Percentiles rank a stretch among this genome's conserved stretches.
Evolutionary conservation across 1,139 yeast genomes (phyloP).

Genomic region (Pichiaceae sp.): DNA sequence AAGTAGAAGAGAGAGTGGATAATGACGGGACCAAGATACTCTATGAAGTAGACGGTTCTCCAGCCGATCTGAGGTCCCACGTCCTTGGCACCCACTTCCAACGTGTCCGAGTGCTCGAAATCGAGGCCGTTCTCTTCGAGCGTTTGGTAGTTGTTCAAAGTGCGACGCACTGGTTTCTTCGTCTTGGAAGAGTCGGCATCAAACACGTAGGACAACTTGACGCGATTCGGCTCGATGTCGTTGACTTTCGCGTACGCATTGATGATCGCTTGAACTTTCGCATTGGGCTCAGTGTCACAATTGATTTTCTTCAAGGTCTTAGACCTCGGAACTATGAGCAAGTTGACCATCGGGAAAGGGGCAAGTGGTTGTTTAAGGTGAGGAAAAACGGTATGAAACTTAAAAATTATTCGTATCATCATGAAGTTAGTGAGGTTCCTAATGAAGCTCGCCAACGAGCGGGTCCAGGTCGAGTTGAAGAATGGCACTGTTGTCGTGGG

Average conservation of each 20-base stretch:
- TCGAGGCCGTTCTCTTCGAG: conserved; percentile 28
- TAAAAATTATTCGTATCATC: background rate
- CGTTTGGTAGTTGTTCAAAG: conserved; percentile 26
- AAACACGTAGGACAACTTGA: conserved; percentile 25
- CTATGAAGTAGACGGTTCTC: conserved; percentile 80
- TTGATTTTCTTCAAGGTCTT: conserved; percentile 22
- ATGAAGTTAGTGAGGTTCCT: conserved; percentile 66
- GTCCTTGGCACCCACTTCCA: conserved; percentile 59
- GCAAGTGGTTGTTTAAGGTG: background rate
- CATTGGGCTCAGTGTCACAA: conserved; percentile 26
- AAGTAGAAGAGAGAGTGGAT: conserved; percentile 67
- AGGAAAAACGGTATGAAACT: background rate
- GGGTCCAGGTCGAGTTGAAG: conserved; percentile 86
- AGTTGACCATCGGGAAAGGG: conserved; percentile 17
- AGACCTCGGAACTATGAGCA: conserved; percentile 22
- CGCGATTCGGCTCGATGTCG: conserved; percentile 34
- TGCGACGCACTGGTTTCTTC: conserved; percentile 29
- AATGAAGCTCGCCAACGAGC: conserved; percentile 81
- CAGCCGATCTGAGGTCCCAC: conserved; percentile 91
- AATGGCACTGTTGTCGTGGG: conserved; percentile 76
- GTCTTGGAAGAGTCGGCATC: conserved; percentile 19
- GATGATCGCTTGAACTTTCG: conserved; percentile 23
- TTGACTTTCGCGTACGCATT: conserved; percentile 34
- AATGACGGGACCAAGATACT: conserved; percentile 82
- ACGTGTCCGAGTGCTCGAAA: conserved; percentile 22